phyloP scores from a whole-genome alignment of 345 rosid species.

The Eutrema japonicum region DNA sequence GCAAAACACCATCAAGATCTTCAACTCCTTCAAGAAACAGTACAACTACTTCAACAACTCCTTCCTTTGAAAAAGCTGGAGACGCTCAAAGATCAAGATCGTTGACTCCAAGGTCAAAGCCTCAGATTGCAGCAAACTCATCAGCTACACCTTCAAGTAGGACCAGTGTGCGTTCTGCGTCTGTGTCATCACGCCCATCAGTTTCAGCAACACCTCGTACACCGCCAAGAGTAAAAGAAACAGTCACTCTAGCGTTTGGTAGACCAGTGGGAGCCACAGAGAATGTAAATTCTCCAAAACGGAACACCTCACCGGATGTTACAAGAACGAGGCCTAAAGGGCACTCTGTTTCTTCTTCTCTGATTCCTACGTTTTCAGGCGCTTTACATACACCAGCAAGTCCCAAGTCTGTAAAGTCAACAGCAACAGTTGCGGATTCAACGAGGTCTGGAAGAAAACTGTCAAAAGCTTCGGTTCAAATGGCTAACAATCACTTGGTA shows the following conservation, averaged over 20 bases:
- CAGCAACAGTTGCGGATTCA: slow-evolving; percentile 24
- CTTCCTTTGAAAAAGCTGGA: slow-evolving; percentile 22
- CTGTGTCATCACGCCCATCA: slow-evolving; percentile 30
- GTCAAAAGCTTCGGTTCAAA: slow-evolving; percentile 41
- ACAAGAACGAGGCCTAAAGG: slow-evolving; percentile 35
- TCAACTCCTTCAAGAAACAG: slow-evolving; percentile 36
- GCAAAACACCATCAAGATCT: slow-evolving; percentile 35
- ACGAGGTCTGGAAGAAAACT: slow-evolving; percentile 22
- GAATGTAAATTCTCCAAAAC: slow-evolving; percentile 27
- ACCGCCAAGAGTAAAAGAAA: slow-evolving; percentile 41
- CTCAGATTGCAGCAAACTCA: slow-evolving; percentile 9
- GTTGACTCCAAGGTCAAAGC: slow-evolving; percentile 38
- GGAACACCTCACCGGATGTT: slow-evolving; percentile 32
- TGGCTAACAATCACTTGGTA: slow-evolving; percentile 44
- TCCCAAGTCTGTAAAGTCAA: slow-evolving; percentile 27
- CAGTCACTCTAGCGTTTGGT: slow-evolving; percentile 42
- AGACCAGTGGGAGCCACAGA: slow-evolving; percentile 37
- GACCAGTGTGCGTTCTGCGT: slow-evolving; percentile 28
- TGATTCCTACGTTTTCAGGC: slow-evolving; percentile 34
- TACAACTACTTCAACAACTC: slow-evolving; percentile 27
- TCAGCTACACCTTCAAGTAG: slow-evolving; percentile 26
- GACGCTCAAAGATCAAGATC: slow-evolving; percentile 42
- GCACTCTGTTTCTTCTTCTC: slow-evolving; percentile 27
- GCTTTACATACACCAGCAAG: background rate
- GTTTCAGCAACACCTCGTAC: slow-evolving; percentile 34